Percentiles rank a stretch among this genome's conserved stretches.
These are phyloP conservation scores for Nemania sp. DNA, from an alignment of 2,329 filamentous ascomycete genomes.

Conservation along the genomic window DNA sequence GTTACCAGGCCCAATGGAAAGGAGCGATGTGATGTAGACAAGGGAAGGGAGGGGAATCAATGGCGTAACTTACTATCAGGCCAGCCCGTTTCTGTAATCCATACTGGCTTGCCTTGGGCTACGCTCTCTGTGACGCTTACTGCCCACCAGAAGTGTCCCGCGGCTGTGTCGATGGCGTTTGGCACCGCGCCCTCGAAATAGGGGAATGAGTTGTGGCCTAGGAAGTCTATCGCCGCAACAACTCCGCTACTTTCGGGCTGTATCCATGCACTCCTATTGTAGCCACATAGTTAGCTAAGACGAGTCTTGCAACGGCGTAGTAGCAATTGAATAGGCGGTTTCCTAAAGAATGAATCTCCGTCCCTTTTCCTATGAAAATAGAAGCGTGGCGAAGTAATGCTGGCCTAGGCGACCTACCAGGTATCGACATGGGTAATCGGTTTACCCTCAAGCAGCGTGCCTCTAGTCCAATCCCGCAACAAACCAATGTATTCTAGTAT, in stretches of 20 bases:
- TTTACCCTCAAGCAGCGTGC: conserved; percentile 45
- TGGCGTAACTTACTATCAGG: conserved; percentile 52
- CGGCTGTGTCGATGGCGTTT: conserved; percentile 47
- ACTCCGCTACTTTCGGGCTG: conserved; percentile 47
- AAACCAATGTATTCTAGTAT: conserved; percentile 49
- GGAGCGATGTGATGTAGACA: not conserved
- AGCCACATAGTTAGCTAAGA: conserved; percentile 24
- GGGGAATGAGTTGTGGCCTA: conserved; percentile 50
- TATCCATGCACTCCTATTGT: conserved; percentile 48
- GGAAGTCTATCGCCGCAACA: conserved; percentile 43
- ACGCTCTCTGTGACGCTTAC: conserved; percentile 45
- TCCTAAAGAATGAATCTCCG: not conserved
- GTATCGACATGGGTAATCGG: conserved; percentile 50
- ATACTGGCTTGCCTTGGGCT: conserved; percentile 48
- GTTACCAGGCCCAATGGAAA: not conserved
- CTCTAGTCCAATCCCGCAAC: conserved; percentile 46
- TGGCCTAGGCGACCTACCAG: conserved; percentile 40
- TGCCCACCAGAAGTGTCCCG: conserved; percentile 46
- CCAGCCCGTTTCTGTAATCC: conserved; percentile 51
- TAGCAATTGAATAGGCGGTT: not conserved
- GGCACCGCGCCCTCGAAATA: conserved; percentile 49
- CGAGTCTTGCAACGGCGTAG: conserved; percentile 18
- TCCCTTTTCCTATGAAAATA: not conserved
- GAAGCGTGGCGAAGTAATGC: not conserved
- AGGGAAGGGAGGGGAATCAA: not conserved